These are phyloP conservation scores for Trichoderma citrinoviride DNA, from an alignment of 2,329 filamentous ascomycete species.

Conservation along the genomic window DNA sequence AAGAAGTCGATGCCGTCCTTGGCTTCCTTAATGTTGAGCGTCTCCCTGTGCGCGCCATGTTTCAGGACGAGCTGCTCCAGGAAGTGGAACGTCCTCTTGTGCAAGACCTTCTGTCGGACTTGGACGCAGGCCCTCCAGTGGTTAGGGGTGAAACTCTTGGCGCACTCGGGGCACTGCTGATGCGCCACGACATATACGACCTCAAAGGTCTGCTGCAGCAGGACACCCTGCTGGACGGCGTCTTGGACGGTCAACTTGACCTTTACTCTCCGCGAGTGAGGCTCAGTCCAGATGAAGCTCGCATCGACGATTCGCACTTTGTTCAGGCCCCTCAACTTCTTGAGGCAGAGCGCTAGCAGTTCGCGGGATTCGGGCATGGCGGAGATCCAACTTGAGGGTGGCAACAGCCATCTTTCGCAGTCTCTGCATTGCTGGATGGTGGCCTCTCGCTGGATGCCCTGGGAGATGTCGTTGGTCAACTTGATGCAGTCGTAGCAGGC, in stretches of 20 bases:
- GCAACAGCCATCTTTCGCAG: slow-evolving; percentile 90
- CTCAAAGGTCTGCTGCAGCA: slow-evolving; percentile 91
- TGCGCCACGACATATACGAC: slow-evolving; percentile 87
- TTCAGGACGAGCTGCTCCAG: slow-evolving; percentile 96
- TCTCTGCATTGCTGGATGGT: slow-evolving; percentile 88
- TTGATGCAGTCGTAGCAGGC: slow-evolving; percentile 97
- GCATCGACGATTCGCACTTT: slow-evolving; percentile 95
- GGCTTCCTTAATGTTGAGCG: slow-evolving; percentile 96
- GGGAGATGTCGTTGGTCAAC: slow-evolving; percentile 87
- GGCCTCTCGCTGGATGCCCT: slow-evolving; percentile 87
- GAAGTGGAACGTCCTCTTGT: slow-evolving; percentile 73
- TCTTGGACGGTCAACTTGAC: slow-evolving; percentile 93
- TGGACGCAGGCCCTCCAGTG: slow-evolving; percentile 93
- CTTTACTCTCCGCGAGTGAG: slow-evolving; percentile 87
- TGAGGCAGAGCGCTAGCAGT: slow-evolving; percentile 84
- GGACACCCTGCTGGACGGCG: slow-evolving; percentile 58
- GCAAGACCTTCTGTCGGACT: slow-evolving; percentile 92
- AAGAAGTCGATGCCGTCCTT: slow-evolving; percentile 96
- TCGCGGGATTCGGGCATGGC: slow-evolving; percentile 87
- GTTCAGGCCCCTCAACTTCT: slow-evolving; percentile 79
- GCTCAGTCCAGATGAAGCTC: slow-evolving; percentile 96
- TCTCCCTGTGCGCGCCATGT: slow-evolving; percentile 85
- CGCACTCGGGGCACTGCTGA: slow-evolving; percentile 93
- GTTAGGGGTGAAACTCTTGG: slow-evolving; percentile 94
- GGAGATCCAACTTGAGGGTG: slow-evolving; percentile 81